Percentiles rank a stretch among this genome's conserved stretches.
These are phyloP conservation scores for Corchorus capsularis DNA, from an alignment of 345 rosid genomes.

Conservation along the genomic window DNA sequence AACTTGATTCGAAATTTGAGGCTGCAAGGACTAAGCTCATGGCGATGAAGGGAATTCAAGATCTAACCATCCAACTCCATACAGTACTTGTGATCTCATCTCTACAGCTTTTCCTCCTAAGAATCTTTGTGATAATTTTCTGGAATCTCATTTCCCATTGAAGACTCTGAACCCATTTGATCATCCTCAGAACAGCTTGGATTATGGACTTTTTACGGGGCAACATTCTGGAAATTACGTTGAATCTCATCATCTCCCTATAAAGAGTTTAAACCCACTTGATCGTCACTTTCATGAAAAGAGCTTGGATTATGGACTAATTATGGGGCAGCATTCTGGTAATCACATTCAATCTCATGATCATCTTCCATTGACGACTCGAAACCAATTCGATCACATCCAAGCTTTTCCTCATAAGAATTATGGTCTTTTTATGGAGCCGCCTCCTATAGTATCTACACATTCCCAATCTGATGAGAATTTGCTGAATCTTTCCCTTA, in stretches of 20 bases:
- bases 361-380: no score
- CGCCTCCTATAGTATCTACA: not conserved
- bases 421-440: not conserved
- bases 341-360: no score
- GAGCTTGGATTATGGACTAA: no score
- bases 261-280: no score
- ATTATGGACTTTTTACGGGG: no score
- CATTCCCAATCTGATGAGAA: conserved; percentile 5
- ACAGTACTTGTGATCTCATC: not conserved
- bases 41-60: not conserved
- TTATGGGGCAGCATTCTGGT: no score
- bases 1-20: conserved; percentile 11
- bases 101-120: not conserved
- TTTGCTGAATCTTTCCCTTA: conserved; percentile 9
- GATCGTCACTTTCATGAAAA: no score
- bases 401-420: not conserved
- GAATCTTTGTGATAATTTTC: not conserved
- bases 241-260: no score
- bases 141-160: not conserved
- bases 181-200: no score
- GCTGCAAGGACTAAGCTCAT: not conserved
- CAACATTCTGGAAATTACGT: no score
- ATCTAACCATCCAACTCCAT: no score
- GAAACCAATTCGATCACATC: not conserved
- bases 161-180: not conserved